Base-by-base conservation (phyloP, 352 stramenopile genomes). In the Pythium apleroticum region DNA sequence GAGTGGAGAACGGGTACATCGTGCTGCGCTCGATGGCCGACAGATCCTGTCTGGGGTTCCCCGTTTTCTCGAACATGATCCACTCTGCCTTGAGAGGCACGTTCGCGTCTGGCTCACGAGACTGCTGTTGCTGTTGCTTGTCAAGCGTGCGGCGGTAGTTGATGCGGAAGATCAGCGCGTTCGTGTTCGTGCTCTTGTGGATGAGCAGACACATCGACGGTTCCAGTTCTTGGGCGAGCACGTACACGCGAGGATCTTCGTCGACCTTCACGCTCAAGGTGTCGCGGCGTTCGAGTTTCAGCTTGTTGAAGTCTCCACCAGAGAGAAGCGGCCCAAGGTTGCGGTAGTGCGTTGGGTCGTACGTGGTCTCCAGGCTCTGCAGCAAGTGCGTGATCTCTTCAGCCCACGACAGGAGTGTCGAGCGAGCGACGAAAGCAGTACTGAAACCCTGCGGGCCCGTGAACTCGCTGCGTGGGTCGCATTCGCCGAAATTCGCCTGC, bases 401-500 rank as follows among this genome's bases (percentile, higher is more conserved):
- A 2, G 80, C 77, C 76, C 82, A 88, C 17, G 43, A 55, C 11
- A 86, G 54, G 25, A 90, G 65, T 27, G 68, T 73, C 5, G 71
- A 74, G 4, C 75, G 78, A 41, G 76, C 71, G 6, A 79, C 20
- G 25, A 77, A 75, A 4, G 71, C 59, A 4, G 68, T 64, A 4
- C 76, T 54, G 41, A 62, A 66, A 0, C 71, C 69, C 56, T 85
- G 75, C 8, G 59, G 73, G 5, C 75, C 77, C 2, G 78, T 86
- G 63, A 91, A 91, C 60, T 91, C 80, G 27, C 52, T 69, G 11
- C 66, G 57, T 10, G 80, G 50, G 28, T 88, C 67, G 49, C 82
- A 90, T 50, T 84, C 68, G 15, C 78, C 78, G 53, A 91, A 91
- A 66, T 93, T 90, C 27, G 70, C 77, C 57, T 93, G 81, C 74